phyloP scores from a whole-genome alignment of 805 yeast species.

The Teunomyces cretensis region DNA sequence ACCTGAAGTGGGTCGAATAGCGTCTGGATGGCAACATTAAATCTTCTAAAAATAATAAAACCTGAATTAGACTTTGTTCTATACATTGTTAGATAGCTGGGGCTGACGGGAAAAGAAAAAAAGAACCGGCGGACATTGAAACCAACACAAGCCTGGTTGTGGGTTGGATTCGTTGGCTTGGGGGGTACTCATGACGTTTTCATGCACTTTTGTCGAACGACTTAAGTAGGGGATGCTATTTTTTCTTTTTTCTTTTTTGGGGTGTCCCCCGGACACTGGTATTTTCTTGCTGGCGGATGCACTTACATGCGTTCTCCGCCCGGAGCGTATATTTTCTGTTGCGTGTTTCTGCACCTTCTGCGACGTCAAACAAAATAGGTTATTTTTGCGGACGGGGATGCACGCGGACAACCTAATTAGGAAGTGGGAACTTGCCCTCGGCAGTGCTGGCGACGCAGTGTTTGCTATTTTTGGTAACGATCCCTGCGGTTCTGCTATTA shows the following conservation, averaged over 20 bases:
- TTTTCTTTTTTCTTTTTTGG: too few species aligned
- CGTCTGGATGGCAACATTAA: background rate
- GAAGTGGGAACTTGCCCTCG: background rate
- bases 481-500: background rate
- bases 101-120: background rate
- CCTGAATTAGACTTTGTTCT: constrained; percentile 4
- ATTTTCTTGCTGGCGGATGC: too few species aligned
- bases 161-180: too few species aligned
- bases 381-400: background rate
- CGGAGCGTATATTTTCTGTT: background rate
- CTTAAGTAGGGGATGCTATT: too few species aligned
- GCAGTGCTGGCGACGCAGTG: background rate
- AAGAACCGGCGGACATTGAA: too few species aligned
- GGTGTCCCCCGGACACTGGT: too few species aligned
- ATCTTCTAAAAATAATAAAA: constrained; percentile 1
- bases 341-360: background rate
- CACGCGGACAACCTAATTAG: background rate
- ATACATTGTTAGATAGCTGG: constrained; percentile 3
- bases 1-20: too few species aligned
- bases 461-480: background rate
- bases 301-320: background rate
- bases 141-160: too few species aligned
- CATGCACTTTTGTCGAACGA: too few species aligned
- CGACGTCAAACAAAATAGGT: constrained; percentile 1
- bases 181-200: too few species aligned